Evolutionary conservation across 2,329 filamentous ascomycete species (phyloP).

Genomic region (Verticillium tricorpus): DNA sequence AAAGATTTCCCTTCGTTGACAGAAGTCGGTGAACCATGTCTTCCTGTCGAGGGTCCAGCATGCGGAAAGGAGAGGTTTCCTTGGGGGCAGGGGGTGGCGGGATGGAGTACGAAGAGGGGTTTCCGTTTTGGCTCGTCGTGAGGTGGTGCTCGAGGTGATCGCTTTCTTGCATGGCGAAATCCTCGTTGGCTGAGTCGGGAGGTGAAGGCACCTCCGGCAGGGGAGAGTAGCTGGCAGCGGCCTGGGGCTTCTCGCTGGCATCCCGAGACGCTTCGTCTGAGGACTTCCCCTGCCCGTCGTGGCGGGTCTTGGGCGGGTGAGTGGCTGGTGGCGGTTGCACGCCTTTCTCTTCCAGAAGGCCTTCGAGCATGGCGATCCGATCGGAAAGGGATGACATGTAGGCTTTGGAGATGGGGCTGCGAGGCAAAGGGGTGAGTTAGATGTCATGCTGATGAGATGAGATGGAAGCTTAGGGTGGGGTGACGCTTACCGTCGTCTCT

Average conservation of each 20-base stretch:
- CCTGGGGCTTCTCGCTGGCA: neutral
- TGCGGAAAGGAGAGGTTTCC: slow-evolving; percentile 28
- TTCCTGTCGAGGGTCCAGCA: slow-evolving; percentile 36
- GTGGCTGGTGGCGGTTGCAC: slow-evolving; percentile 43
- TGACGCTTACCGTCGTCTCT: slow-evolving; percentile 41
- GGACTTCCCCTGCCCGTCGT: slow-evolving; percentile 23
- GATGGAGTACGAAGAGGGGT: neutral
- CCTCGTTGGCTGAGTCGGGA: slow-evolving; percentile 27
- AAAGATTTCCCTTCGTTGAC: slow-evolving; percentile 43
- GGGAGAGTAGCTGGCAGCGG: slow-evolving; percentile 9
- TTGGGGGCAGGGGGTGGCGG: slow-evolving; percentile 16
- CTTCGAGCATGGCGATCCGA: slow-evolving; percentile 46
- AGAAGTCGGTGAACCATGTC: slow-evolving; percentile 44
- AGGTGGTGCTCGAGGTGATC: slow-evolving; percentile 18
- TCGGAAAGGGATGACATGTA: slow-evolving; percentile 55
- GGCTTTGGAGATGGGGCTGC: slow-evolving; percentile 51
- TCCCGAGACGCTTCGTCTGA: slow-evolving; percentile 17
- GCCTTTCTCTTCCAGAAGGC: slow-evolving; percentile 45
- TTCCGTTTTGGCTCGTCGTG: slow-evolving; percentile 11
- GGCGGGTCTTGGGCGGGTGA: slow-evolving; percentile 48
- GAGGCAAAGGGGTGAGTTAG: slow-evolving; percentile 4
- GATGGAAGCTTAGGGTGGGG: neutral
- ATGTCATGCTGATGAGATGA: neutral
- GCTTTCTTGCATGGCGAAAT: slow-evolving; percentile 20
- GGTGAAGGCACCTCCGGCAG: slow-evolving; percentile 22